A percentile compares a stretch with the other conserved stretches of the same genome.
Conservation (phyloP, 257 asterid genomes). For the Rehmannia glutinosa region DNA sequence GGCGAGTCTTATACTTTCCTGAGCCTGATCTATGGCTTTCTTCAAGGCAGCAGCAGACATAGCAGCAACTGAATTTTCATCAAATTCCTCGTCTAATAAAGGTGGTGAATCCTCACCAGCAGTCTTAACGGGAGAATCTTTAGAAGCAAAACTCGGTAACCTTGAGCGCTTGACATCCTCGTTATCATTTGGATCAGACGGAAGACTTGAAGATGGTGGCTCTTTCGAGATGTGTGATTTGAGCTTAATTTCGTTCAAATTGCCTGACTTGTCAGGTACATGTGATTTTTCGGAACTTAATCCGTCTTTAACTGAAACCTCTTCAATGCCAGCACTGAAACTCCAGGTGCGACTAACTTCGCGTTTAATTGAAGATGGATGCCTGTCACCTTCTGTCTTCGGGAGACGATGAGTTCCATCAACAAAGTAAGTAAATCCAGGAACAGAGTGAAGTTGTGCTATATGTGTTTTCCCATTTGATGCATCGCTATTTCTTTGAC, state of each 20-base stretch:
- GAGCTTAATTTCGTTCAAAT: conserved; percentile 23
- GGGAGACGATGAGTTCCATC: conserved; percentile 44
- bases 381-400: conserved; percentile 30
- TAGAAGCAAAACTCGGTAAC: conserved; percentile 32
- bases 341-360: conserved; percentile 63
- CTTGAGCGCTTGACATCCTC: conserved; percentile 30
- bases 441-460: conserved; percentile 74
- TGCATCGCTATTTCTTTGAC: conserved; percentile 37
- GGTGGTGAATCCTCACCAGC: conserved; percentile 33
- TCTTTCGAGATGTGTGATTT: conserved; percentile 32
- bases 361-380: conserved; percentile 30
- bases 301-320: conserved; percentile 26
- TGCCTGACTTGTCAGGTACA: conserved; percentile 27
- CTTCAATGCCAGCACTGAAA: conserved; percentile 47
- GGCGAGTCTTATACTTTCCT: conserved; percentile 79
- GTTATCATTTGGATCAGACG: conserved; percentile 21
- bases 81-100: conserved; percentile 68
- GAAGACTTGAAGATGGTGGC: conserved; percentile 27
- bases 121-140: conserved; percentile 34
- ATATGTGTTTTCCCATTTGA: conserved; percentile 59
- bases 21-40: conserved; percentile 86
- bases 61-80: conserved; percentile 77
- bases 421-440: conserved; percentile 70
- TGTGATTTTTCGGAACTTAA: conserved; percentile 27
- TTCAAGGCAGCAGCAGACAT: conserved; percentile 72